Evolutionary conservation across 2,329 filamentous ascomycete species (phyloP), one percentile per base, ranked within the genome.

Genomic region (Sporothrix protearum): DNA sequence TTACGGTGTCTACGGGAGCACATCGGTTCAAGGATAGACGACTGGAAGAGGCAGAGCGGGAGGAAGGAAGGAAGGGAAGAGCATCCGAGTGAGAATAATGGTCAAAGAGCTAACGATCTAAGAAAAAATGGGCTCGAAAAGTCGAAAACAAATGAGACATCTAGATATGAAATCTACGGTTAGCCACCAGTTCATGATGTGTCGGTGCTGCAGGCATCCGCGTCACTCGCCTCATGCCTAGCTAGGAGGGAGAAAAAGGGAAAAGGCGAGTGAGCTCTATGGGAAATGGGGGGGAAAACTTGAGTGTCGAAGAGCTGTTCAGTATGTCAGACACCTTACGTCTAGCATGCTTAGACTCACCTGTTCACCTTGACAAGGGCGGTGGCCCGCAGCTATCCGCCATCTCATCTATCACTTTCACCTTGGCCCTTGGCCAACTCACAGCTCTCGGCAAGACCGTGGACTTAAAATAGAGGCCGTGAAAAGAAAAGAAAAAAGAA

Each of bases 121-220:
- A 57, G 25, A 33, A 8, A 16, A 30, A 33, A 47, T n/a, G 22
- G 47, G 28, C 33, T 12, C n/a, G 22, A 16, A 28, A 53, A 19
- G 12, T 39, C 0, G 39, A 10, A 28, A 57, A 33, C 12, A 70
- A 2, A 69, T 59, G 36, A 70, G 67, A 70, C 57, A 72, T 64
- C 59, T 14, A 51, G 28, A 22, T 53, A 68, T 45, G 39, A 49
- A n/a, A 33, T 25, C 30, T 42, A 57, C 64, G 71, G 72, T 30
- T 66, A 47, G 53, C 57, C 39, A 51, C 49, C 59, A 68, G 70
- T 69, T 67, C 51, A 69, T 71, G 64, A 69, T 53, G 69, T 69
- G 59, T 73, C 69, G 69, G 69, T 36, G 51, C 71, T 75, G 74
- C 71, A 74, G 51, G 63, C 55, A 70, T 47, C 74, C 74, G 74